Conservation (phyloP, 331 rosid species). For the Rosa hybrid region DNA sequence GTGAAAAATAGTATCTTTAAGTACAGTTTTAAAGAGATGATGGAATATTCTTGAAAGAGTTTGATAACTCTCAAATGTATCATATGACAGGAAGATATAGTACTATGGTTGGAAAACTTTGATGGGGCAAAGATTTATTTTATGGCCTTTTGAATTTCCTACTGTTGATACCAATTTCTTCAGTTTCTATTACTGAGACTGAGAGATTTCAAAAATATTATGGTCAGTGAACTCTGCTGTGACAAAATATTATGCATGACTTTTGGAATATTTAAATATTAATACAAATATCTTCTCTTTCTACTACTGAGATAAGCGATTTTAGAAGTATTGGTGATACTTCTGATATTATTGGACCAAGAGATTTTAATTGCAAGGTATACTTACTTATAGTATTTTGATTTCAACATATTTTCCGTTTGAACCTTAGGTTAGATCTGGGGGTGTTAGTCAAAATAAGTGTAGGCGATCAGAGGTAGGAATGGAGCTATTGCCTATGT, state of each 20-base stretch:
- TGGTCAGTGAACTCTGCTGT: background rate
- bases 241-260: background rate
- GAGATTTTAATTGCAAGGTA: background rate
- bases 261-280: background rate
- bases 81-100: background rate
- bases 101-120: background rate
- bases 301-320: background rate
- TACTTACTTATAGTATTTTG: background rate
- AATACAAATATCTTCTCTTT: background rate
- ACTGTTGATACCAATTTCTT: background rate
- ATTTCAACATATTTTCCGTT: background rate
- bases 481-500: background rate
- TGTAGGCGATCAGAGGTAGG: background rate
- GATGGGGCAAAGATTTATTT: background rate
- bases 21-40: background rate
- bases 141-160: background rate
- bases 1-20: background rate
- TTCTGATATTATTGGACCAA: background rate
- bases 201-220: background rate
- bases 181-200: background rate
- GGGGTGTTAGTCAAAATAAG: background rate
- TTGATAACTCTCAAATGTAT: background rate
- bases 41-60: background rate
- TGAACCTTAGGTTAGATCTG: background rate
- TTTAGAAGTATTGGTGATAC: background rate